Base-by-base conservation (phyloP, 768 basidiomycete species). In the Tulasnella sp. region DNA sequence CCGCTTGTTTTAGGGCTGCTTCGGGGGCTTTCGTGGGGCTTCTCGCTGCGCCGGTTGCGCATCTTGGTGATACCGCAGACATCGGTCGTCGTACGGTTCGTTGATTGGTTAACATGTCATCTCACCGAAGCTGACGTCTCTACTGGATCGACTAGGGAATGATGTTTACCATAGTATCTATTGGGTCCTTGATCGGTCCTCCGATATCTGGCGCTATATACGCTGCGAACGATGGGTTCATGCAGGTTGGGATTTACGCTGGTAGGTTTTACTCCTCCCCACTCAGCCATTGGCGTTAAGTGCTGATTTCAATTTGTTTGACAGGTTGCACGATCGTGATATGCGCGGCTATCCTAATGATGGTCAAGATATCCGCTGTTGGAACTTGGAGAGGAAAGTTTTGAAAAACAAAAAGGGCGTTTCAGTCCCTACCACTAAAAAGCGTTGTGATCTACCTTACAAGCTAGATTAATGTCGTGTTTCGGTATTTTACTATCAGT, bases 161-260 rank as follows among this genome's bases (percentile, higher is more conserved):
- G 76, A 54, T 79, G 39, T 78, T 75, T 39, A 73, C 67, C 11
- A 39, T 79, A 36, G 68, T 67, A 2, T 75, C 76, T 22, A 31
- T 79, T 67, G 73, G 76, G 25, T 79, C 78, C 8, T 68, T 79
- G 39, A 67, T 58, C 14, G 79, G 79, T 17, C 79, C 79, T 36
- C 79, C 79, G 4, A 79, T 79, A 49, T 75, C 72, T 6, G 79
- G 79, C 29, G 79, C 78, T 1, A 79, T 79, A 6, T 76, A 74
- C 37, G 64, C 45, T 25, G 39, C 17, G 31, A 34, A 37, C 29
- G 70, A 72, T 22, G 75, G 73, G 15, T 79, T 77, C 69, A 19
- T 29, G 38, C 45, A 36, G 17, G 79, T 79, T 38, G 78, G 78
- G 14, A 36, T 45, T 9, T 79, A 79, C 45, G 79, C 78, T 1